These are phyloP conservation scores for Santalum album DNA, from an alignment of 164 flowering plant species.

Conservation along the genomic window DNA sequence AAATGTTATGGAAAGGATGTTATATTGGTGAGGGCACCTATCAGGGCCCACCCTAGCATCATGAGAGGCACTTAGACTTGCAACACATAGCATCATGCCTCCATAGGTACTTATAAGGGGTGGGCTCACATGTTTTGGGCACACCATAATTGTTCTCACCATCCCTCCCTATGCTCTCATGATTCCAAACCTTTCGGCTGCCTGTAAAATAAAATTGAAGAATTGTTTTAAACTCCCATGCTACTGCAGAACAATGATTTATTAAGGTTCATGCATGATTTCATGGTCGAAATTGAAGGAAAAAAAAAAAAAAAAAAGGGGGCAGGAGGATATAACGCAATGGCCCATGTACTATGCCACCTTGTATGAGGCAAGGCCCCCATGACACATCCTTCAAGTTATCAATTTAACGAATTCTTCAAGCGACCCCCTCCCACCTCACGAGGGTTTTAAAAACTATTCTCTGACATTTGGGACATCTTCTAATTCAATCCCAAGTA, in stretches of 20 bases:
- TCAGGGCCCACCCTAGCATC: neutral
- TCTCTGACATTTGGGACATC: no score
- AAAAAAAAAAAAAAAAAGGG: neutral
- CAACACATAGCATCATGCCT: neutral
- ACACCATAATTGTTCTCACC: constrained; percentile 17
- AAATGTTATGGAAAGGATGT: no score
- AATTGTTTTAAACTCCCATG: no score
- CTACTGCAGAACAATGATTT: no score
- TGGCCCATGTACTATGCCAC: constrained; percentile 4
- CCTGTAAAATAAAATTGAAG: neutral
- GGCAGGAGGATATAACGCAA: neutral
- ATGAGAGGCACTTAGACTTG: neutral
- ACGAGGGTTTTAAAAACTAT: no score
- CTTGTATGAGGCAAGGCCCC: constrained; percentile 8
- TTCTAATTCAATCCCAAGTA: no score
- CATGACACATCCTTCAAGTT: constrained; percentile 9
- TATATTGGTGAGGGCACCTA: no score
- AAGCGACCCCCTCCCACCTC: no score
- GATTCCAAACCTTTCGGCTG: constrained; percentile 8
- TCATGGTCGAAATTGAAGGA: neutral
- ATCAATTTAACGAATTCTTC: no score
- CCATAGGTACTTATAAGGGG: no score
- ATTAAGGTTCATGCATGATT: no score
- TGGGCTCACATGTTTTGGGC: constrained; percentile 17
- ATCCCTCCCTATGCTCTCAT: constrained; percentile 12